A percentile compares a stretch with the other conserved stretches of the same genome.
These are phyloP conservation scores for Paralagenidium karlingii DNA, from an alignment of 352 stramenopile genomes.

Conservation along the genomic window DNA sequence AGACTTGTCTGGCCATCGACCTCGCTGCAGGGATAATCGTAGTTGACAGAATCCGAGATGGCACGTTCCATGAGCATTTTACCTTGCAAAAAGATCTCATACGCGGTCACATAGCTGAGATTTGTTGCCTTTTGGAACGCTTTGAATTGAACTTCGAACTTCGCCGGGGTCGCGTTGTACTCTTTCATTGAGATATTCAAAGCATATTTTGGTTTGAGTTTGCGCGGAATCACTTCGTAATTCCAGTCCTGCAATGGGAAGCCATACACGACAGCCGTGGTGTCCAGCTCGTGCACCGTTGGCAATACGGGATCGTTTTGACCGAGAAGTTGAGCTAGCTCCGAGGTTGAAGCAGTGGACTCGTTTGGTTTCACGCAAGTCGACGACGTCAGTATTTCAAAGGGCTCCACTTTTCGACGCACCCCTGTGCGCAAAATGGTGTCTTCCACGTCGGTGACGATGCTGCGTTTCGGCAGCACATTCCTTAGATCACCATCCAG, in stretches of 20 bases:
- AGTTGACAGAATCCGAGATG: too few relatives aligned
- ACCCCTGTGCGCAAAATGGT: slow-evolving; percentile 3
- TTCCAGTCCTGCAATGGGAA: slow-evolving; percentile 4
- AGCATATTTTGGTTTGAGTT: background rate
- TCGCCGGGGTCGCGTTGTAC: too few relatives aligned
- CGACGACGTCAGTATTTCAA: slow-evolving; percentile 4
- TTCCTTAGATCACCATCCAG: slow-evolving; percentile 3
- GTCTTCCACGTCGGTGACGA: slow-evolving; percentile 2
- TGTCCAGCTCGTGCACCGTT: slow-evolving; percentile 2
- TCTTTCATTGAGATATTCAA: background rate
- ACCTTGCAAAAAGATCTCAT: slow-evolving; percentile 5
- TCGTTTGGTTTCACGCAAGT: background rate
- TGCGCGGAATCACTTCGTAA: slow-evolving; percentile 1
- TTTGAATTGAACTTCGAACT: background rate
- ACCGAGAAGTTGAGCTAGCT: too few relatives aligned
- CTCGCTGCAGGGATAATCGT: too few relatives aligned
- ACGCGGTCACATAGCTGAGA: slow-evolving; percentile 1
- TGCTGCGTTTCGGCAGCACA: too few relatives aligned
- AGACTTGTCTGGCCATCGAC: too few relatives aligned
- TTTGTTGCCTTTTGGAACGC: background rate
- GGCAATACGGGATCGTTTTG: slow-evolving; percentile 1
- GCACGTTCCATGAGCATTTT: slow-evolving; percentile 3
- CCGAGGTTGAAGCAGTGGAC: background rate
- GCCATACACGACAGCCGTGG: slow-evolving; percentile 2
- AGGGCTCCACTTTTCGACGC: slow-evolving; percentile 1